Evolutionary conservation across 2,329 filamentous ascomycete genomes (phyloP), one percentile per base, ranked within the genome.

Genomic region (Pestalotiopsis sp.): DNA sequence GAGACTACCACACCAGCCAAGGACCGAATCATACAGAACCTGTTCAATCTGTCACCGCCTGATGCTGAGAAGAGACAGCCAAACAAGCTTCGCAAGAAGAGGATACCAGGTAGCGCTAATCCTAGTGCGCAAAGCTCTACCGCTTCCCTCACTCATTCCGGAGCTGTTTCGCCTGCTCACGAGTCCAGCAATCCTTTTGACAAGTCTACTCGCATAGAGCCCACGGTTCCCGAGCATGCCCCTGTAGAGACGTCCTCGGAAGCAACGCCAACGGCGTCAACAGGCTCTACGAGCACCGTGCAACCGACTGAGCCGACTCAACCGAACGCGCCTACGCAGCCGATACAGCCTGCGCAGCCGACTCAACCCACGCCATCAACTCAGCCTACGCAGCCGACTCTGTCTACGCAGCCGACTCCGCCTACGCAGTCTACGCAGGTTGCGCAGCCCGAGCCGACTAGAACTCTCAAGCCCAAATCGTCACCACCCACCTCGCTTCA

Each of bases 11-110:
- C 89, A 0, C 89, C 91, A 6, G 84, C 83, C 4, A 90, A 87
- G 70, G 92, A 94, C 68, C 88, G 90, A 38, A 91, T 89, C 69
- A 79, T 97, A 67, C 86, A 92, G 65, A 89, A 84, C 74, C 82
- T 97, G 49, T 92, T 97, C 76, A 87, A 92, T 75, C 87, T 91
- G 72, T 91, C 92, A 2, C 89, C 91, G 1, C 85, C 83, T 31
- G 87, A 89, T 57, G 86, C 84, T 49, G 91, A 91, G 71, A 90
- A 87, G 74, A 89, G 93, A 61, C 92, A 91, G 77, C 94, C 94
- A 0, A 98, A 97, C 76, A 97, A 98, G 80, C 84, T 99, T 65
- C 92, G 92, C 79, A 98, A 98, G 84, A 97, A 94, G 80, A 87
- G 91, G 71, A 84, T 92, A 67, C 91, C 93, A 0, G 91, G 90